Conservation (phyloP, 441 rosid genomes). For the Manihot esculenta region DNA sequence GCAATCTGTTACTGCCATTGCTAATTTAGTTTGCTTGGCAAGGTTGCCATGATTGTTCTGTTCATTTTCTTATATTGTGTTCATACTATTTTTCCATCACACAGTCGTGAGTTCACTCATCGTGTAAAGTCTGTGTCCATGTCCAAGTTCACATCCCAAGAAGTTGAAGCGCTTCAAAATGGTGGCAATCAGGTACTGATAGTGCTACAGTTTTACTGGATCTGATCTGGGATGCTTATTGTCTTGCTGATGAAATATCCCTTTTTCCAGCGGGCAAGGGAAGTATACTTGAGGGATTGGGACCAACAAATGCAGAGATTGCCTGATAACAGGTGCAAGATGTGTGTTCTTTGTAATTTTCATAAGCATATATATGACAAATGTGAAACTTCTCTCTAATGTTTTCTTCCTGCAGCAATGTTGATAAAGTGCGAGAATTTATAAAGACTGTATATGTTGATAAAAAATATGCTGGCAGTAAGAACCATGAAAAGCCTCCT, state of each 20-base stretch:
- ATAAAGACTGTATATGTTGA: conserved; percentile 82
- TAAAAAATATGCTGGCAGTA: conserved; percentile 73
- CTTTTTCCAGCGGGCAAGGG: conserved; percentile 84
- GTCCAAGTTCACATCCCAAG: conserved; percentile 92
- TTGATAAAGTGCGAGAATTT: conserved; percentile 73
- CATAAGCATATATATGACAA: conserved; percentile 10
- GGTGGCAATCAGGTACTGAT: conserved; percentile 93
- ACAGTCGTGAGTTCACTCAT: conserved; percentile 96
- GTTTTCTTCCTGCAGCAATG: conserved; percentile 56
- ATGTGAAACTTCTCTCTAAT: conserved; percentile 6
- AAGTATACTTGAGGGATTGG: conserved; percentile 79
- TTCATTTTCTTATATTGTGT: conserved; percentile 14
- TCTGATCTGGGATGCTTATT: conserved; percentile 19
- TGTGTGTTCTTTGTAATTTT: conserved; percentile 25
- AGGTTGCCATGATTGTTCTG: neutral
- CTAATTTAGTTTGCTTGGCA: conserved; percentile 3
- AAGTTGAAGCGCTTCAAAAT: conserved; percentile 93
- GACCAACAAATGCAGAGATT: conserved; percentile 84
- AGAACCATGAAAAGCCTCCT: conserved; percentile 64
- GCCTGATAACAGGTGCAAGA: conserved; percentile 73
- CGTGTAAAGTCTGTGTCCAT: conserved; percentile 98
- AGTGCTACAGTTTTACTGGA: conserved; percentile 7
- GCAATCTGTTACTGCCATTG: neutral
- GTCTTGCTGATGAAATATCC: conserved; percentile 25
- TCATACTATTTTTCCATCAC: conserved; percentile 5